phyloP scores from a whole-genome alignment of 2,329 filamentous ascomycete genomes.

The Blastomyces emzantsi region DNA sequence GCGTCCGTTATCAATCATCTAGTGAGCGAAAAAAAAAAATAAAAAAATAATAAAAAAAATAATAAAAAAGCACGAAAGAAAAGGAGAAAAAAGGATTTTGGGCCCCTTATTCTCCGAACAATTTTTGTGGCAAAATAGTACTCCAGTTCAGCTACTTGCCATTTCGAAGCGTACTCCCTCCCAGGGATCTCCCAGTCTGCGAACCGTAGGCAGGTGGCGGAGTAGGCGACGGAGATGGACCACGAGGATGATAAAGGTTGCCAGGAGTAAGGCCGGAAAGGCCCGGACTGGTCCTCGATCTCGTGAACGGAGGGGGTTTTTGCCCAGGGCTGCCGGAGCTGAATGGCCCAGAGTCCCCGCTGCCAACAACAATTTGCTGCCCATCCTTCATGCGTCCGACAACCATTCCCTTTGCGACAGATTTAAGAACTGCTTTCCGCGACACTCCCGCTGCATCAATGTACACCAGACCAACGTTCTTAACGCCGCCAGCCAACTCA shows the following conservation, averaged over 20 bases:
- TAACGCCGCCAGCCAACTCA: constrained; percentile 73
- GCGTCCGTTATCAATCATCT: not conserved
- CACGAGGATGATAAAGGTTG: constrained; percentile 15
- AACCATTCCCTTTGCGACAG: constrained; percentile 88
- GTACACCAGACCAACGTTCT: constrained; percentile 94
- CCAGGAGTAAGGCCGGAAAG: not conserved
- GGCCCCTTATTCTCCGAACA: constrained; percentile 16
- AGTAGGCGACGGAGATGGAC: constrained; percentile 29
- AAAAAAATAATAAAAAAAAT: constrained; percentile 17
- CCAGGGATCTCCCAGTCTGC: constrained; percentile 27
- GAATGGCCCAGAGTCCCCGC: constrained; percentile 22
- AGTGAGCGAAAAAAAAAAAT: not conserved
- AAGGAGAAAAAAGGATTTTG: constrained; percentile 14
- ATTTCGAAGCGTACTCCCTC: constrained; percentile 26
- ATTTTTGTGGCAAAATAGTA: not conserved
- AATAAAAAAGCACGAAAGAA: constrained; percentile 6
- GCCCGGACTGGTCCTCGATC: constrained; percentile 17
- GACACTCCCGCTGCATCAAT: constrained; percentile 94
- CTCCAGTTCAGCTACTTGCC: constrained; percentile 23
- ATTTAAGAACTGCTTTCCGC: constrained; percentile 80
- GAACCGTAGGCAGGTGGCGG: constrained; percentile 36
- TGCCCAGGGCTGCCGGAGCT: not conserved
- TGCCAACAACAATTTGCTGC: constrained; percentile 40
- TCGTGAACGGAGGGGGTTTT: constrained; percentile 15
- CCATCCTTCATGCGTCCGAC: constrained; percentile 43